Evolutionary conservation across 352 stramenopile genomes (phyloP).

Genomic region (Aphanomyces astaci): DNA sequence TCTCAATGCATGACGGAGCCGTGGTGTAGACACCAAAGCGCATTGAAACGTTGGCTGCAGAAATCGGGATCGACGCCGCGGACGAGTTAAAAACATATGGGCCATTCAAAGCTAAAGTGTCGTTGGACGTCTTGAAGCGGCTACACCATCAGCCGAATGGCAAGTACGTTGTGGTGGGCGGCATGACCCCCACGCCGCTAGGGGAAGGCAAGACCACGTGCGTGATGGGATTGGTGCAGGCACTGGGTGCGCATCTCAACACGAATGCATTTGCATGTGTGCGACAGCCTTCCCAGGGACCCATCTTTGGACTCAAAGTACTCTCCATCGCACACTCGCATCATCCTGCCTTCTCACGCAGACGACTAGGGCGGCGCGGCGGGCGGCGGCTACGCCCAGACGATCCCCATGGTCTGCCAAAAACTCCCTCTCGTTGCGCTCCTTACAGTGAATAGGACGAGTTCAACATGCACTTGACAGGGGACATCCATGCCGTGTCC

Average conservation of each 20-base stretch:
- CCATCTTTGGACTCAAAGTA: conserved; percentile 99
- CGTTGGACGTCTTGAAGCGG: background rate
- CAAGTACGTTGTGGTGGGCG: conserved; percentile 96
- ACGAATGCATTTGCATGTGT: conserved; percentile 76
- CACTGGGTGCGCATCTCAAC: conserved; percentile 74
- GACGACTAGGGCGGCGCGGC: conserved; percentile 59
- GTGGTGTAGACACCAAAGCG: conserved; percentile 25
- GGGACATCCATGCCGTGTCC: conserved; percentile 83
- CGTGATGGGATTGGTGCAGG: conserved; percentile 86
- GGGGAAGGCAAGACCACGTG: conserved; percentile 98
- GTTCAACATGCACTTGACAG: conserved; percentile 93
- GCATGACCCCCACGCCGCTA: conserved; percentile 96
- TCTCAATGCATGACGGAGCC: background rate
- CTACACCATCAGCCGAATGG: conserved; percentile 87
- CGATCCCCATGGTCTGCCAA: conserved; percentile 90
- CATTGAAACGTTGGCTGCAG: conserved; percentile 37
- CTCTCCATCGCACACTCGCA: too few species aligned
- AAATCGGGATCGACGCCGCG: conserved; percentile 29
- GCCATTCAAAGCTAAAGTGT: conserved; percentile 50
- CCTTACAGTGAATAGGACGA: too few species aligned
- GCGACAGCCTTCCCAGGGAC: conserved; percentile 94
- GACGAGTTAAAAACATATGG: conserved; percentile 84
- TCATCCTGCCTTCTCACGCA: too few species aligned
- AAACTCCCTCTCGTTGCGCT: too few species aligned
- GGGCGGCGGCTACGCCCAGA: conserved; percentile 90